Evolutionary conservation across 768 basidiomycete genomes (phyloP).

Genomic region (Amanita subjunquillea): DNA sequence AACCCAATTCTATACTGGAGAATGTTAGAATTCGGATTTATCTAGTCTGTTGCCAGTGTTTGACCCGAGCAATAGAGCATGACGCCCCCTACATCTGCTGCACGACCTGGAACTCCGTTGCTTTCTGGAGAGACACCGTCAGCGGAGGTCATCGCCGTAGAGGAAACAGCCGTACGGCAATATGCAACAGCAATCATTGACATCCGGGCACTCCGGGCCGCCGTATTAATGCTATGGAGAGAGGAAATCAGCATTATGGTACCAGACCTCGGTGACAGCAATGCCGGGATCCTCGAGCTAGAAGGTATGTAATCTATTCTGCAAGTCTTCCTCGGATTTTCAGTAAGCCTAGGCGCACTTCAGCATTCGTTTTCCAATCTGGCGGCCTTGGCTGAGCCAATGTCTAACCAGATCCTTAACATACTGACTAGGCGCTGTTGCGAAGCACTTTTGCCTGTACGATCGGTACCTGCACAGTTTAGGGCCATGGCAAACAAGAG

Average conservation of each 20-base stretch:
- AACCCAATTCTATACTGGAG: slow-evolving; percentile 5
- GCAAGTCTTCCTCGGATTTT: neutral
- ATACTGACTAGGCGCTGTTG: slow-evolving; percentile 76
- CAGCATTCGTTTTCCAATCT: slow-evolving; percentile 39
- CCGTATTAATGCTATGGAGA: slow-evolving; percentile 51
- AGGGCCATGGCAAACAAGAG: slow-evolving; percentile 74
- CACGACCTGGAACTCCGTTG: slow-evolving; percentile 45
- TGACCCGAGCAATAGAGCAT: neutral
- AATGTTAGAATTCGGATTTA: neutral
- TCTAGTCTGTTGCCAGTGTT: neutral
- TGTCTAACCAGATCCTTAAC: slow-evolving; percentile 53
- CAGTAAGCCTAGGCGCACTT: slow-evolving; percentile 38
- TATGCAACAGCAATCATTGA: slow-evolving; percentile 63
- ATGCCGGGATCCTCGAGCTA: slow-evolving; percentile 22
- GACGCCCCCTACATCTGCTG: slow-evolving; percentile 15
- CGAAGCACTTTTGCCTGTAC: slow-evolving; percentile 75
- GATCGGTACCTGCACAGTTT: slow-evolving; percentile 85
- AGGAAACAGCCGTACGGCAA: slow-evolving; percentile 57
- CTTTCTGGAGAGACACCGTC: slow-evolving; percentile 36
- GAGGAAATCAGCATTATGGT: slow-evolving; percentile 57
- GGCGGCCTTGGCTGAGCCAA: slow-evolving; percentile 38
- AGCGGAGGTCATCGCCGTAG: slow-evolving; percentile 45
- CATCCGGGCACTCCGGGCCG: slow-evolving; percentile 43
- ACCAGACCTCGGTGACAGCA: slow-evolving; percentile 28
- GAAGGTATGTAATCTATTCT: slow-evolving; percentile 34